phyloP scores from a whole-genome alignment of 2,329 filamentous ascomycete genomes.

The Phialophora tarda region DNA sequence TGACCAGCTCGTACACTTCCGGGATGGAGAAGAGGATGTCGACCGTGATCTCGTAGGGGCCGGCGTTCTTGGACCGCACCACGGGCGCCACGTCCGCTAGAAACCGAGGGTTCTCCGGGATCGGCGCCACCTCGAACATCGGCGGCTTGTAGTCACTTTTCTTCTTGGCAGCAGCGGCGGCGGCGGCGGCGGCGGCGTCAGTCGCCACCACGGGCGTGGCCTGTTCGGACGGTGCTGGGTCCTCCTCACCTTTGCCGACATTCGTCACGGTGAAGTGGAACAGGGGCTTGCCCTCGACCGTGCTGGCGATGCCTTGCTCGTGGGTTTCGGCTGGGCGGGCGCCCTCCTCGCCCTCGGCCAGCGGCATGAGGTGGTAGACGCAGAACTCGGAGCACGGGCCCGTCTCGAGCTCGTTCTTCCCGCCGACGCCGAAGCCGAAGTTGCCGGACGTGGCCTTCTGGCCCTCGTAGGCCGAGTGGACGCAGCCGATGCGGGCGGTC shows the following conservation, averaged over 20 bases:
- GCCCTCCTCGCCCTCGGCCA: constrained; percentile 40
- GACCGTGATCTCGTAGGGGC: constrained; percentile 59
- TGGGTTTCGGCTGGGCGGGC: background rate
- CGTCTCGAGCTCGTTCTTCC: constrained; percentile 47
- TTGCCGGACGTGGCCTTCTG: constrained; percentile 61
- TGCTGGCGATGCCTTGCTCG: constrained; percentile 3
- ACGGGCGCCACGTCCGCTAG: constrained; percentile 50
- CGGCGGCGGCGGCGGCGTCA: background rate
- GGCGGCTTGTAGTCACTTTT: background rate
- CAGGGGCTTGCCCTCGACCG: constrained; percentile 12
- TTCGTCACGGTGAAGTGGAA: constrained; percentile 9
- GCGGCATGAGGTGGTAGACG: constrained; percentile 57
- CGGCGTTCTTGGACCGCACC: constrained; percentile 59
- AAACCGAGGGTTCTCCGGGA: constrained; percentile 19
- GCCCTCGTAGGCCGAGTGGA: constrained; percentile 56
- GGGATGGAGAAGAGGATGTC: constrained; percentile 56
- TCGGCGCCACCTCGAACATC: background rate
- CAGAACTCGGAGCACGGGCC: constrained; percentile 53
- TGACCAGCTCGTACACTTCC: constrained; percentile 47
- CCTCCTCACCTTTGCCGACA: background rate
- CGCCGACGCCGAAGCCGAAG: constrained; percentile 47
- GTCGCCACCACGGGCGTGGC: background rate
- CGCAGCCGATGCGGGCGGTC: constrained; percentile 49
- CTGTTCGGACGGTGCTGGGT: background rate
- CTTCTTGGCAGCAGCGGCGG: background rate